These are phyloP conservation scores for Globisporangium acanthophoron DNA, from an alignment of 352 stramenopile genomes.

Conservation along the genomic window DNA sequence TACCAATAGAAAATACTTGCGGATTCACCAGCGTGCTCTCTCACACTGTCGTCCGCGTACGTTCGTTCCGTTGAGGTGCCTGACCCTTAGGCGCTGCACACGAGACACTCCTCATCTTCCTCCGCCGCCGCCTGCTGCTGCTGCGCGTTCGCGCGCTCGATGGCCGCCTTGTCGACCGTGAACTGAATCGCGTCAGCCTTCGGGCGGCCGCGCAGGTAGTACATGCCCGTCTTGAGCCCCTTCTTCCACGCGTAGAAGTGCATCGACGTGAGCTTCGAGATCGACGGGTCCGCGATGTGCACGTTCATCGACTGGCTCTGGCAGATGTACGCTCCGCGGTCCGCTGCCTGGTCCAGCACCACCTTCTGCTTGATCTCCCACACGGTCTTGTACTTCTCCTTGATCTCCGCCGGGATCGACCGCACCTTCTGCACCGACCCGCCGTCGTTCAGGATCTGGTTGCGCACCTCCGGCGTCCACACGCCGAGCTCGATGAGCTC, in stretches of 20 bases:
- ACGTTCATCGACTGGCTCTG: constrained; percentile 98
- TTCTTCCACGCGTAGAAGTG: constrained; percentile 99
- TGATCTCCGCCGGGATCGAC: constrained; percentile 73
- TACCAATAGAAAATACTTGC: too few species aligned
- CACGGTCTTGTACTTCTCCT: constrained; percentile 99
- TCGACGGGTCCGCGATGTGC: constrained; percentile 97
- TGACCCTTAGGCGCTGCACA: constrained; percentile 59
- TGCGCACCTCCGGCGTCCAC: constrained; percentile 96
- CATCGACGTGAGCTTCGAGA: constrained; percentile 98
- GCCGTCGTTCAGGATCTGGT: constrained; percentile 97
- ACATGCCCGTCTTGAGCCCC: constrained; percentile 99
- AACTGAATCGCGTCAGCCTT: constrained; percentile 99
- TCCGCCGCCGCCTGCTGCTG: constrained; percentile 20
- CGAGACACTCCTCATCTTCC: constrained; percentile 75
- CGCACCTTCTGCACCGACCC: constrained; percentile 94
- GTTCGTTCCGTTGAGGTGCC: background rate
- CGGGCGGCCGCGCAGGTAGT: constrained; percentile 98
- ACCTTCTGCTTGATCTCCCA: constrained; percentile 99
- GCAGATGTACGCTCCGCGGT: constrained; percentile 98
- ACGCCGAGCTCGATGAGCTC: constrained; percentile 95
- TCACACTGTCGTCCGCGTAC: background rate
- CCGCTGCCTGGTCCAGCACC: constrained; percentile 97
- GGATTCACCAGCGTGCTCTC: background rate
- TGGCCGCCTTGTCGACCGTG: constrained; percentile 96
- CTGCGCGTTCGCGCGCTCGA: constrained; percentile 23